phyloP scores from a whole-genome alignment of 78 protist species.

The Cyanophora paradoxa region DNA sequence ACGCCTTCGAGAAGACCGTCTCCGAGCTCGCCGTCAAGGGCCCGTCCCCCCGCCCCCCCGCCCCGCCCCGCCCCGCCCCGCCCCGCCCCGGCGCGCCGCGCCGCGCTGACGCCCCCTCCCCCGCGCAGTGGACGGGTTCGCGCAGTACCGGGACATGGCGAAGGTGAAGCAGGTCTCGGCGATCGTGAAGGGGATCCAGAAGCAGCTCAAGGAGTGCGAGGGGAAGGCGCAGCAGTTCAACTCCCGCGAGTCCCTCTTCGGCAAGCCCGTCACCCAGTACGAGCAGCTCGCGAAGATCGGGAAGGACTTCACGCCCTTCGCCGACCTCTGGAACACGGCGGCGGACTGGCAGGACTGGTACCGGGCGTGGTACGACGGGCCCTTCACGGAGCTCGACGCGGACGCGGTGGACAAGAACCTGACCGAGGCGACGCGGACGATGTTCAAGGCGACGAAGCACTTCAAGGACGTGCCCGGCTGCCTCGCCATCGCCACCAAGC shows the following conservation, averaged over 20 bases:
- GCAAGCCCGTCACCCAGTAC: slow-evolving; percentile 26
- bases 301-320: slow-evolving; percentile 51
- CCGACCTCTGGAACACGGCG: slow-evolving; percentile 53
- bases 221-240: slow-evolving; percentile 19
- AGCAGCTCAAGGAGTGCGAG: slow-evolving; percentile 8
- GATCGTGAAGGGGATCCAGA: slow-evolving; percentile 11
- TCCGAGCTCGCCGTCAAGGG: slow-evolving; percentile 20
- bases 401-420: slow-evolving; percentile 29
- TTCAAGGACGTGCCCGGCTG: slow-evolving; percentile 10
- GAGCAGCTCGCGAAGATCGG: neutral
- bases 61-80: neutral
- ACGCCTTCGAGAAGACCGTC: slow-evolving; percentile 29
- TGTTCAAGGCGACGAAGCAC: slow-evolving; percentile 15
- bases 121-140: neutral
- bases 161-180: slow-evolving; percentile 5
- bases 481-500: neutral
- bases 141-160: neutral
- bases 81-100: neutral
- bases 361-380: slow-evolving; percentile 14
- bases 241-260: slow-evolving; percentile 37
- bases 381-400: slow-evolving; percentile 20
- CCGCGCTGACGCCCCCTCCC: too few species aligned
- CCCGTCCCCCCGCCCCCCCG: slow-evolving; percentile 16
- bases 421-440: neutral
- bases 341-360: neutral